A percentile compares a stretch with the other conserved stretches of the same genome.
These are phyloP conservation scores for Cyberlindnera veronae DNA, from an alignment of 805 yeast species.

Conservation along the genomic window DNA sequence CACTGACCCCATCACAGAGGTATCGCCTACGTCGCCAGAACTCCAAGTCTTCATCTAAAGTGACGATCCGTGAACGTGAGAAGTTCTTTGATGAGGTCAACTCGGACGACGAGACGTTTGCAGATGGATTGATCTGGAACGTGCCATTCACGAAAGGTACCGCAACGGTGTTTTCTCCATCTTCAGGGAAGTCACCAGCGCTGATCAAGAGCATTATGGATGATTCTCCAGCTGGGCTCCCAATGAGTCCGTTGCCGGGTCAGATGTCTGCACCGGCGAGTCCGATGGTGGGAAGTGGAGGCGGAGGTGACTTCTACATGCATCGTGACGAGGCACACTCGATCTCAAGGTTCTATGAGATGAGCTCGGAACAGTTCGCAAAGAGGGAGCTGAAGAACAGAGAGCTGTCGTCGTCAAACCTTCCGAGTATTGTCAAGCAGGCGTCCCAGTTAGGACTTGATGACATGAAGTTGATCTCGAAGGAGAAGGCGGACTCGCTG, in stretches of 20 bases:
- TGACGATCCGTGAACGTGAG: constrained; percentile 33
- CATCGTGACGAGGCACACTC: constrained; percentile 24
- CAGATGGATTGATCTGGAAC: constrained; percentile 44
- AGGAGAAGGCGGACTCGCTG: constrained; percentile 28
- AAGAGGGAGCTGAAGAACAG: constrained; percentile 18
- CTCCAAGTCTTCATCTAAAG: constrained; percentile 31
- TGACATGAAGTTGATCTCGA: constrained; percentile 55
- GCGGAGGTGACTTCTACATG: constrained; percentile 10
- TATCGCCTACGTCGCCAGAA: constrained; percentile 38
- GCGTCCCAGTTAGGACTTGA: constrained; percentile 46
- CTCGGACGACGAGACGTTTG: constrained; percentile 30
- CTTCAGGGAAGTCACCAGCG: constrained; percentile 24
- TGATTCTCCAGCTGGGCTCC: constrained; percentile 28
- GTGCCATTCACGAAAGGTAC: constrained; percentile 45
- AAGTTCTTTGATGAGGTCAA: constrained; percentile 38
- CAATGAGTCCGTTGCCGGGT: constrained; percentile 52
- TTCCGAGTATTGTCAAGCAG: constrained; percentile 37
- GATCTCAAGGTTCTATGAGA: constrained; percentile 24
- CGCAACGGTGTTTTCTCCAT: constrained; percentile 22
- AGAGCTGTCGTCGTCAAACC: constrained; percentile 14
- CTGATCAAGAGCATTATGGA: constrained; percentile 23
- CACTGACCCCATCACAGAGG: constrained; percentile 41
- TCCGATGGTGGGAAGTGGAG: constrained; percentile 1
- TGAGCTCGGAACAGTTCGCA: constrained; percentile 16
- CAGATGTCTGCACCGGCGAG: constrained; percentile 2